These are phyloP conservation scores for Crucihimalaya himalaica DNA, from an alignment of 345 rosid genomes.

Conservation along the genomic window DNA sequence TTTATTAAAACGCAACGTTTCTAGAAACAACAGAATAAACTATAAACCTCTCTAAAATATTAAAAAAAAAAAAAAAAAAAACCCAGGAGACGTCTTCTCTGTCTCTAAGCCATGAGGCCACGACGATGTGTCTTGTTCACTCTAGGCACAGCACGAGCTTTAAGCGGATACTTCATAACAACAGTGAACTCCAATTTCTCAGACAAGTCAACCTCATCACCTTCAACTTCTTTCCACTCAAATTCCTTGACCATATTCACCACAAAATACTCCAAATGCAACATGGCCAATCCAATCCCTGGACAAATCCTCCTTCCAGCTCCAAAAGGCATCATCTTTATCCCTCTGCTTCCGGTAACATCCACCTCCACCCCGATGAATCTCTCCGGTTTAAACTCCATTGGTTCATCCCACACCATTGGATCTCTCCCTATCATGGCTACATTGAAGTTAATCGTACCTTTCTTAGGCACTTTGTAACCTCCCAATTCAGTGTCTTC, in stretches of 20 bases:
- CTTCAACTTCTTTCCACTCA: conserved; percentile 24
- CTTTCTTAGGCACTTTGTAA: conserved; percentile 23
- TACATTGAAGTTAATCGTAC: conserved; percentile 21
- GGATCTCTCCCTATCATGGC: conserved; percentile 35
- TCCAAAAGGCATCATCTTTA: conserved; percentile 40
- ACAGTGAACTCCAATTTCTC: conserved; percentile 24
- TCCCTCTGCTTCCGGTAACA: conserved; percentile 22
- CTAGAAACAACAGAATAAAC: not conserved
- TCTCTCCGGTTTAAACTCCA: conserved; percentile 33
- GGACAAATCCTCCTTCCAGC: conserved; percentile 38
- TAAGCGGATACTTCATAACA: conserved; percentile 21
- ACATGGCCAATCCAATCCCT: conserved; percentile 20
- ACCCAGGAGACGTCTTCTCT: not conserved
- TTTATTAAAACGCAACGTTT: not conserved
- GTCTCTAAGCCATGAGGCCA: not conserved
- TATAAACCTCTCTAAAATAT: too few species aligned
- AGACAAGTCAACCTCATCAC: conserved; percentile 27
- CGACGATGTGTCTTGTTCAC: not conserved
- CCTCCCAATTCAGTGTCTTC: conserved; percentile 14
- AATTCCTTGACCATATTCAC: conserved; percentile 30
- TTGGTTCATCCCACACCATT: conserved; percentile 33
- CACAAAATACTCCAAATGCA: conserved; percentile 36
- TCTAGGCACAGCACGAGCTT: not conserved
- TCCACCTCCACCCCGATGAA: conserved; percentile 7
- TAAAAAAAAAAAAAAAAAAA: not conserved